Evolutionary conservation across 441 rosid genomes (phyloP), one percentile per base, ranked within the genome.

Genomic region (Flueggea neowawraea): DNA sequence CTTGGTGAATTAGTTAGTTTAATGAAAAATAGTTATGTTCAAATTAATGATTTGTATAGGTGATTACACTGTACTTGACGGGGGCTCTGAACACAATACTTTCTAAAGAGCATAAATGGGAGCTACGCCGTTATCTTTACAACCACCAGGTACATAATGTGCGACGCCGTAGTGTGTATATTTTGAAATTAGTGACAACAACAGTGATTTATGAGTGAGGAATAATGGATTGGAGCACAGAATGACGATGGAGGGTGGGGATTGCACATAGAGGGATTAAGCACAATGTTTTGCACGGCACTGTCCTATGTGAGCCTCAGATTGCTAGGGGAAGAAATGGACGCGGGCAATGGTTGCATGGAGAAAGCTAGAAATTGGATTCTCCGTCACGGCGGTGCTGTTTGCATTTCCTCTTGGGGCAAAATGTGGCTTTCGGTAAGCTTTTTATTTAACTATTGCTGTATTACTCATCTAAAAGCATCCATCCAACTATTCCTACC

Each of bases 211-310:
- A 51, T 70, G 28, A 22, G 28, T 22, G 28, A 22, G 28, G 28
- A 22, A 22, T 22, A 22, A 22, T 22, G 28, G 28, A 22, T 22
- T 22, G 28, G 28, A 22, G 28, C 28, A 60, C 91, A 95, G 99
- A 95, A 95, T 61, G 71, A 72, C 74, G 94, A 89, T 60, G 90
- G 94, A 4, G 91, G 91, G 0, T 89, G 91, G 96, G 94, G 94
- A 54, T 61, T 85, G 11, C 91, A 87, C 58, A 82, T 87, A 31
- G 91, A 87, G 70, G 90, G 87, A 11, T 62, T 63, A 17, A 87
- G 95, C 69, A 85, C 87, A 16, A 85, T 90, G 95, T 78, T 85
- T 57, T 70, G 88, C 53, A 78, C 84, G 4, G 69, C 65, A 0
- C 79, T 90, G 45, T 73, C 69, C 6, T 90, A 85, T 13, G 80